Evolutionary conservation across 1,284 basidiomycete species (phyloP).

Genomic region (Phlebopus sp.): DNA sequence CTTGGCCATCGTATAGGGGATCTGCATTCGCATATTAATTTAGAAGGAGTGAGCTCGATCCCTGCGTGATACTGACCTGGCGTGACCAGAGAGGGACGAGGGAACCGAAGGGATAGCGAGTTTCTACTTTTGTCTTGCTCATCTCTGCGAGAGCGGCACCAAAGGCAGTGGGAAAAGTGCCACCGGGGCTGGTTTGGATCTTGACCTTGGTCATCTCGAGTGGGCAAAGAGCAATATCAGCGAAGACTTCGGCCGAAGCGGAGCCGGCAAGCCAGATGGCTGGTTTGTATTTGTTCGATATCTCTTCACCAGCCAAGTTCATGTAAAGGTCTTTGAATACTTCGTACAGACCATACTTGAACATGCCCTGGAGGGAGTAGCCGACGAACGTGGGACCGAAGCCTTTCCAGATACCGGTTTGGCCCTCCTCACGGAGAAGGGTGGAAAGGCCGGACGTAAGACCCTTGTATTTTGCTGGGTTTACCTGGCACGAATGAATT

Average conservation of each 20-base stretch:
- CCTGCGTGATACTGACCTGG: slow-evolving; percentile 49
- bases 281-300: slow-evolving; percentile 85
- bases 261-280: slow-evolving; percentile 94
- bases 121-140: slow-evolving; percentile 59
- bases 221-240: slow-evolving; percentile 84
- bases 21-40: slow-evolving; percentile 37
- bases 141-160: slow-evolving; percentile 68
- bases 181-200: slow-evolving; percentile 71
- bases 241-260: slow-evolving; percentile 92
- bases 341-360: slow-evolving; percentile 97
- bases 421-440: slow-evolving; percentile 81
- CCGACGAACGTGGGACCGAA: slow-evolving; percentile 90
- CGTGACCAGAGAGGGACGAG: slow-evolving; percentile 81
- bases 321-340: slow-evolving; percentile 92
- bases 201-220: slow-evolving; percentile 85
- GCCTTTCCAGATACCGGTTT: slow-evolving; percentile 89
- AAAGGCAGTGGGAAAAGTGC: slow-evolving; percentile 74
- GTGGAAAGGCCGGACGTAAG: slow-evolving; percentile 72
- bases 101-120: slow-evolving; percentile 79
- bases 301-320: slow-evolving; percentile 83
- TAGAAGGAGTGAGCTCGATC: not conserved
- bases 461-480: slow-evolving; percentile 74
- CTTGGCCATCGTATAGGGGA: slow-evolving; percentile 87
- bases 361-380: slow-evolving; percentile 94
- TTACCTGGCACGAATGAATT: slow-evolving; percentile 50